Conservation (phyloP, 768 basidiomycete genomes). For the Mrakia gelida region DNA sequence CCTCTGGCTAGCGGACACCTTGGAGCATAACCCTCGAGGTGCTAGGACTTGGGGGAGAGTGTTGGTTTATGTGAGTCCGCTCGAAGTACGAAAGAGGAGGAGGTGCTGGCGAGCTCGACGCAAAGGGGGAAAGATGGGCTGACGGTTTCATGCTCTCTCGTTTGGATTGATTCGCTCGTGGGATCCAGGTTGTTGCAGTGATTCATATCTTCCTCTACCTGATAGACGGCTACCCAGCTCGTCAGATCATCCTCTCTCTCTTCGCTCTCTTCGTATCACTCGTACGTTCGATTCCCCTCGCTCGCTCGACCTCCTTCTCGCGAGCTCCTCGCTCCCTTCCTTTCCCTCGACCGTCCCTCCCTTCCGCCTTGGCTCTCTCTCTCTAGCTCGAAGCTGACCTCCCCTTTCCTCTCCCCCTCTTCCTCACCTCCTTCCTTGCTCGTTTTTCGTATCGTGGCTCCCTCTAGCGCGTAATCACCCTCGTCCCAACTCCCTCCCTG, state of each 20-base stretch:
- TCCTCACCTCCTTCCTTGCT: neutral
- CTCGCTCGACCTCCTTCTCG: neutral
- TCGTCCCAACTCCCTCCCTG: slow-evolving; percentile 23
- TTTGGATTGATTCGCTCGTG: neutral
- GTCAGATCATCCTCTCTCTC: slow-evolving; percentile 18
- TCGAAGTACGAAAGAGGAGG: neutral
- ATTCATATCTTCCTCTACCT: slow-evolving; percentile 16
- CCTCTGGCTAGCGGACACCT: slow-evolving; percentile 26
- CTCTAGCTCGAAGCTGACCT: neutral
- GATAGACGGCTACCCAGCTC: slow-evolving; percentile 26
- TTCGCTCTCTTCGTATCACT: slow-evolving; percentile 25
- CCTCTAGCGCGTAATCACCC: slow-evolving; percentile 25
- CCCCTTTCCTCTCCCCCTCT: neutral
- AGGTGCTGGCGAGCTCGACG: neutral
- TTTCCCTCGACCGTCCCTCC: neutral
- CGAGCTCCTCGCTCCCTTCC: neutral
- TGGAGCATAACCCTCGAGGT: slow-evolving; percentile 26
- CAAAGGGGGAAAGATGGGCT: neutral
- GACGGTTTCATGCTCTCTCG: neutral
- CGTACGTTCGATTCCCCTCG: neutral
- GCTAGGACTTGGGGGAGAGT: slow-evolving; percentile 16
- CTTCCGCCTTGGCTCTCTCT: neutral
- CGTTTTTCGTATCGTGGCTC: neutral
- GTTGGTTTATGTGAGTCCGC: slow-evolving; percentile 25
- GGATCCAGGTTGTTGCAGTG: slow-evolving; percentile 2